Evolutionary conservation across 768 basidiomycete genomes (phyloP).

Genomic region (Xerocomus potaroensis): DNA sequence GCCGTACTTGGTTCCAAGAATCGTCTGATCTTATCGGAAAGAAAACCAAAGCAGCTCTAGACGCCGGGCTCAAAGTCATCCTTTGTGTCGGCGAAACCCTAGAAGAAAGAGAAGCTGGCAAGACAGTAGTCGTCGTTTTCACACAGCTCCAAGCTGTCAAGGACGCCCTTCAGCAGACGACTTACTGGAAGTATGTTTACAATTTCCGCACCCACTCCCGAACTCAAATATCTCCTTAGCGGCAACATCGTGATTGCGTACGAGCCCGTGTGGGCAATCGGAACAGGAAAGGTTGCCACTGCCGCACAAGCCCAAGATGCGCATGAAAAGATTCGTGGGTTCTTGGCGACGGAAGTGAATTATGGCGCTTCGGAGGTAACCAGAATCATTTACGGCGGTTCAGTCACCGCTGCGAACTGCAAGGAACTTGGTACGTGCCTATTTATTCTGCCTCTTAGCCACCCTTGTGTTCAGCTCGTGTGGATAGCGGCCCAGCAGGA

Average conservation of each 20-base stretch:
- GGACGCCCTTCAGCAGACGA: conserved; percentile 45
- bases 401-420: conserved; percentile 86
- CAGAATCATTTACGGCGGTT: conserved; percentile 94
- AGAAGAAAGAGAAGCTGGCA: conserved; percentile 71
- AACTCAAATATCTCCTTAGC: neutral
- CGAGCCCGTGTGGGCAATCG: conserved; percentile 98
- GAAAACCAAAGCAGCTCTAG: conserved; percentile 83
- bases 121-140: conserved; percentile 78
- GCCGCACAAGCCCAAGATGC: conserved; percentile 90
- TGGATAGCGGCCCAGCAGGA: conserved; percentile 65
- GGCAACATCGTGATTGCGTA: conserved; percentile 94
- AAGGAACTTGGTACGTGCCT: conserved; percentile 75
- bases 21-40: conserved; percentile 74
- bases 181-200: conserved; percentile 72
- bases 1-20: conserved; percentile 90
- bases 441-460: too few relatives aligned
- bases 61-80: conserved; percentile 76
- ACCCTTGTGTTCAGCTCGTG: neutral
- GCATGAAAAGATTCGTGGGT: conserved; percentile 78
- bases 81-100: conserved; percentile 97
- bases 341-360: conserved; percentile 63
- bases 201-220: neutral
- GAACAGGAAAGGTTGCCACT: conserved; percentile 94
- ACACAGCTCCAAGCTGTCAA: conserved; percentile 78
- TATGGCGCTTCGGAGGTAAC: conserved; percentile 63